Evolutionary conservation across 139 green algal species (phyloP).

Genomic region (Edaphochlamys debaryana): DNA sequence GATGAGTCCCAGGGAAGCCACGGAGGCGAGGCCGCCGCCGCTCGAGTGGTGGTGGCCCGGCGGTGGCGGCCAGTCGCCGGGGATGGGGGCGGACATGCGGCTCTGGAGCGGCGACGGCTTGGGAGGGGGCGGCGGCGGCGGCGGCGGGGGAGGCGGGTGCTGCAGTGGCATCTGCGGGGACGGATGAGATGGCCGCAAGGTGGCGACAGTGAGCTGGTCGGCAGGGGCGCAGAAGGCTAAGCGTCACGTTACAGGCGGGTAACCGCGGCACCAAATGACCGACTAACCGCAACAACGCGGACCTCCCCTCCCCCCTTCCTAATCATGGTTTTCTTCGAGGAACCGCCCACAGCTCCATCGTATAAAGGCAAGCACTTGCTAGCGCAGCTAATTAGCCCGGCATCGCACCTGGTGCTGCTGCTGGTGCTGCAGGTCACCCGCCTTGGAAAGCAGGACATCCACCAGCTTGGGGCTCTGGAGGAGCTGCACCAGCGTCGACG

Average conservation of each 20-base stretch:
- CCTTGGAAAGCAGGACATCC: constrained; percentile 35
- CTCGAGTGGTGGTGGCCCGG: neutral
- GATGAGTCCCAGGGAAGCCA: neutral
- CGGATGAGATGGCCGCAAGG: neutral
- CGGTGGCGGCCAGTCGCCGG: constrained; percentile 19
- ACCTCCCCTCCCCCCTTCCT: too few species aligned
- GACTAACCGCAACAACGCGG: too few species aligned
- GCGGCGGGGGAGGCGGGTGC: neutral
- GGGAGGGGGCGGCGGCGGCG: constrained; percentile 23
- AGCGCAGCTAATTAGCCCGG: too few species aligned
- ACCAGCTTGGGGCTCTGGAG: constrained; percentile 36
- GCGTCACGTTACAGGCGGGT: too few species aligned
- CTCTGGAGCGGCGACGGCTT: constrained; percentile 8
- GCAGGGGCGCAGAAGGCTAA: too few species aligned
- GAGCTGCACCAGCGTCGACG: constrained; percentile 17
- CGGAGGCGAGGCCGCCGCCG: neutral
- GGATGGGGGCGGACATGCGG: constrained; percentile 10
- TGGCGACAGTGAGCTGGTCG: too few species aligned
- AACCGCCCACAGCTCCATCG: too few species aligned
- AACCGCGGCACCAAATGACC: too few species aligned
- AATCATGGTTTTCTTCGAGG: too few species aligned
- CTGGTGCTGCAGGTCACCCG: constrained; percentile 30
- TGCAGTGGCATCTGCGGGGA: neutral
- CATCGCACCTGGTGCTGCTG: too few species aligned
- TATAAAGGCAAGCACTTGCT: too few species aligned